Percentiles rank a stretch among this genome's conserved stretches.
Conservation (phyloP, 805 yeast genomes). For the Barnettozyma botsteinii region DNA sequence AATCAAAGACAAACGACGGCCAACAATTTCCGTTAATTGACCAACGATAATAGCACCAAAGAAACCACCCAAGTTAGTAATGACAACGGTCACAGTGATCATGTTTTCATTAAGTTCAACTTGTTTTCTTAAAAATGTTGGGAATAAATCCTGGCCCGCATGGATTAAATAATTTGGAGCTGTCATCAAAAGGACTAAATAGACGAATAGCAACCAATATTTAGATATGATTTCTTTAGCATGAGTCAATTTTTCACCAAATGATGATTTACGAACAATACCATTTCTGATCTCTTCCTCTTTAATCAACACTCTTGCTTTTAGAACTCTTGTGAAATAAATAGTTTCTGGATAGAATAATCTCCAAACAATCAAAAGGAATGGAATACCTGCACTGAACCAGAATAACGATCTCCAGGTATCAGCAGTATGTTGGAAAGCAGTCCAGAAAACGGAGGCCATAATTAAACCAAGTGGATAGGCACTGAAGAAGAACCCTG, state of each 20-base stretch:
- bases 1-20: slow-evolving; percentile 56
- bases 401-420: slow-evolving; percentile 69
- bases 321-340: slow-evolving; percentile 35
- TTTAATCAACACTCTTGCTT: slow-evolving; percentile 24
- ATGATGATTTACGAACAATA: slow-evolving; percentile 22
- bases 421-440: slow-evolving; percentile 42
- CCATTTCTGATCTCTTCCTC: slow-evolving; percentile 25
- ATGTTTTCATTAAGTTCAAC: slow-evolving; percentile 40
- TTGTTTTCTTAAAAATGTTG: slow-evolving; percentile 55
- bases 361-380: slow-evolving; percentile 53
- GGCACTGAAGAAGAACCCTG: slow-evolving; percentile 53
- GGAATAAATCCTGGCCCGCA: slow-evolving; percentile 69
- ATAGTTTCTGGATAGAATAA: slow-evolving; percentile 54
- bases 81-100: slow-evolving; percentile 53
- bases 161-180: slow-evolving; percentile 69
- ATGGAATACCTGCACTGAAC: slow-evolving; percentile 64
- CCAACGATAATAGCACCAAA: slow-evolving; percentile 56
- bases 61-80: slow-evolving; percentile 63
- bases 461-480: slow-evolving; percentile 63
- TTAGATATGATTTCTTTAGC: slow-evolving; percentile 12
- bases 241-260: slow-evolving; percentile 19
- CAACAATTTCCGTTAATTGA: slow-evolving; percentile 49
- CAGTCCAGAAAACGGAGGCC: slow-evolving; percentile 59
- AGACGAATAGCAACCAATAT: slow-evolving; percentile 58
- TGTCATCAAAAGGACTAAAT: slow-evolving; percentile 57